phyloP scores from a whole-genome alignment of 257 asterid species.

The Ballota nigra region DNA sequence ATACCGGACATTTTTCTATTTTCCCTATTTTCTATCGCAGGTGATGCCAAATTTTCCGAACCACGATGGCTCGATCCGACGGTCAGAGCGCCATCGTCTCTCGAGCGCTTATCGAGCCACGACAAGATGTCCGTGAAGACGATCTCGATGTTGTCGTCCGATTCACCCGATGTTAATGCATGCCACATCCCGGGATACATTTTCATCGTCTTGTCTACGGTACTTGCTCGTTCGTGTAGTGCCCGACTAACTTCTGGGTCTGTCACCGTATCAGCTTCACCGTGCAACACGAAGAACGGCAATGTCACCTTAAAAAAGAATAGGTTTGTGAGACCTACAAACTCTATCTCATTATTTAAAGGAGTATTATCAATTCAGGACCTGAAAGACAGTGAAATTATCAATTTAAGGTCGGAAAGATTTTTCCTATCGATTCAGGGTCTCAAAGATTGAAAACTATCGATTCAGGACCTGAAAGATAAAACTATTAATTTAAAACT shows the following conservation, averaged over 20 bases:
- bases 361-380: too few relatives aligned
- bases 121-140: conserved; percentile 67
- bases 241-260: conserved; percentile 81
- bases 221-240: conserved; percentile 58
- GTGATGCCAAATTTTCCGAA: conserved; percentile 10
- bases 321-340: not conserved
- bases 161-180: conserved; percentile 36
- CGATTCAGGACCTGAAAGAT: too few relatives aligned
- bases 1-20: conserved; percentile 20
- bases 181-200: conserved; percentile 74
- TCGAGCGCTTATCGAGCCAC: conserved; percentile 68
- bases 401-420: too few relatives aligned
- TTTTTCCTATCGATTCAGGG: too few relatives aligned
- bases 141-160: conserved; percentile 34
- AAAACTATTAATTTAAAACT: too few relatives aligned
- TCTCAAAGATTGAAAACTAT: too few relatives aligned
- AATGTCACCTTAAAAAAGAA: conserved; percentile 45
- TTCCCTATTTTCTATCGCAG: not conserved
- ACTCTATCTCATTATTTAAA: too few relatives aligned
- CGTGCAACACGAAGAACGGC: conserved; percentile 83
- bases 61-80: conserved; percentile 4
- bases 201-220: conserved; percentile 69
- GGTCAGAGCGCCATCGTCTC: not conserved
- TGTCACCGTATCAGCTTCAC: conserved; percentile 70
- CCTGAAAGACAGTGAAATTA: too few relatives aligned